phyloP scores from a whole-genome alignment of 352 stramenopile species.

The Phytophthora gonapodyides region DNA sequence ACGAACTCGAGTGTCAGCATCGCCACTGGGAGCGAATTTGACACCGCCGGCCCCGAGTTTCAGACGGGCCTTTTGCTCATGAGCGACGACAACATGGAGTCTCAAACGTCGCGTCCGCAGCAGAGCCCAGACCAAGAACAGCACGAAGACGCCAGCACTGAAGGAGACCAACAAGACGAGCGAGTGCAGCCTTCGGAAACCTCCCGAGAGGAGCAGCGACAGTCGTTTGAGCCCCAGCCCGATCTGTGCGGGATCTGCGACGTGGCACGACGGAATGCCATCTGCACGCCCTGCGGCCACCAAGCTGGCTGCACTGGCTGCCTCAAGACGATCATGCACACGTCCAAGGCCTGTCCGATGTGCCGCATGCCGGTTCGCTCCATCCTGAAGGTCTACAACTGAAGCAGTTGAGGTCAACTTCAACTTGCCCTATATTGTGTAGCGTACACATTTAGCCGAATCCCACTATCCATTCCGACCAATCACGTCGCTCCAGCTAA shows the following conservation, averaged over 20 bases:
- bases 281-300: conserved; percentile 74
- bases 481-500: conserved; percentile 22
- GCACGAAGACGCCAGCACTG: neutral
- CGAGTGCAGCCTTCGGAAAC: conserved; percentile 12
- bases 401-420: conserved; percentile 2
- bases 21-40: conserved; percentile 26
- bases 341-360: conserved; percentile 45
- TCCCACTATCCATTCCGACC: conserved; percentile 17
- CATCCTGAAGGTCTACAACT: conserved; percentile 48
- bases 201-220: conserved; percentile 1
- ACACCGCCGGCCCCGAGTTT: conserved; percentile 29
- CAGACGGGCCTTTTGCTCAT: conserved; percentile 18
- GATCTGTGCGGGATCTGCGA: conserved; percentile 66
- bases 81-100: conserved; percentile 10
- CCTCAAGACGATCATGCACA: conserved; percentile 40
- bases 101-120: conserved; percentile 4
- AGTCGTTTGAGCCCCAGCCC: conserved; percentile 6
- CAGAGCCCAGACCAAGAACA: conserved; percentile 5
- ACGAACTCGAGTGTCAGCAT: conserved; percentile 30
- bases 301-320: conserved; percentile 57
- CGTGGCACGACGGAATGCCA: conserved; percentile 50
- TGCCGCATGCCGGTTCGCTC: conserved; percentile 46
- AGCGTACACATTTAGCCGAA: conserved; percentile 1
- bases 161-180: conserved; percentile 10
- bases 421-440: conserved; percentile 18